Base-by-base conservation (phyloP, 495 filamentous ascomycete species). In the Melanomma pulvis-pyrius region DNA sequence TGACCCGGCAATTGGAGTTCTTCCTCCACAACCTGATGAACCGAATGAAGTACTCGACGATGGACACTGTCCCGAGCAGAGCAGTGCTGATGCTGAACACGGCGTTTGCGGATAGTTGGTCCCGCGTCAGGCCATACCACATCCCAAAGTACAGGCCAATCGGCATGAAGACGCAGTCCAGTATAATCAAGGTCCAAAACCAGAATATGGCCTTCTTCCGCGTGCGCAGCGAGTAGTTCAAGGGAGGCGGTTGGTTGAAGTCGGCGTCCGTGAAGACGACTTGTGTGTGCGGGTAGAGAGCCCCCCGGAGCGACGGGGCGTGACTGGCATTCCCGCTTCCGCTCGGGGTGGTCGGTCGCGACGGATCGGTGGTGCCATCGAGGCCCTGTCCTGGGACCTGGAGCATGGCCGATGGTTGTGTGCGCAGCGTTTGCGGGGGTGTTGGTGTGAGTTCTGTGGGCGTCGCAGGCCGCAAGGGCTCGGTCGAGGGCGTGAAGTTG, bases 11-110 rank as follows among this genome's bases (percentile, higher is more conserved):
- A 29, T 76, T 78, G 19, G 81, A 83, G 63, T 74, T 71, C 67
- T 83, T 83, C 63, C 69, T 72, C 71, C 72, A 76, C 52, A 81
- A 59, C 25, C 73, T 63, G 44, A 68, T 67, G 63, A 76, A 77
- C 0, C 79, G 73, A n/a, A 76, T 68, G 46, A 75, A 72, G 68
- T 80, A 88, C 71, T 88, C 86, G n/a, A 85, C 79, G 17, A 87
- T 84, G 1, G 83, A 85, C 26, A 87, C 78, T 51, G 82, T 81
- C 30, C 85, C 85, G 47, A 87, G 74, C 21, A 79, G 74, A 0
- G 78, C 80, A 0, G 85, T 88, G 60, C 82, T 83, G 53, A 87
- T 85, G 12, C 80, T 82, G 71, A 87, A 86, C 29, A 87, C 83
- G 63, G 84, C 61, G 55, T 86, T 86, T 52, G 81, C 80, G 41